Conservation (phyloP, 2,329 filamentous ascomycete genomes). For the Hawksworthiomyces lignivorus region DNA sequence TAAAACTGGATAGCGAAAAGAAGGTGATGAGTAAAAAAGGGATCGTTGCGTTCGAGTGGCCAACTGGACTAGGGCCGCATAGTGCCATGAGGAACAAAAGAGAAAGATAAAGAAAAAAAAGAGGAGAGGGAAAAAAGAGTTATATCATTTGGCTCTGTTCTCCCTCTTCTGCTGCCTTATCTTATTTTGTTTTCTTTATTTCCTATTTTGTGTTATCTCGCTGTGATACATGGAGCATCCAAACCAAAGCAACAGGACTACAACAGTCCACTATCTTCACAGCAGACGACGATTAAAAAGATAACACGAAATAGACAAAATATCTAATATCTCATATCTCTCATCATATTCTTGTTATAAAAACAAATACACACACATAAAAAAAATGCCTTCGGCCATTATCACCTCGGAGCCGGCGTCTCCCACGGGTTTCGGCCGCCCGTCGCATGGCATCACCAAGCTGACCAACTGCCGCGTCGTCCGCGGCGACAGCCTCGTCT, state of each 20-base stretch:
- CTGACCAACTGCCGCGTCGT: slow-evolving; percentile 82
- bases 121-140: not conserved
- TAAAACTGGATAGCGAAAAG: too few relatives aligned
- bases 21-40: too few relatives aligned
- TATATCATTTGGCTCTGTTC: slow-evolving; percentile 1
- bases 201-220: not conserved
- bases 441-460: slow-evolving; percentile 61
- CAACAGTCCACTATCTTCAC: not conserved
- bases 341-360: too few relatives aligned
- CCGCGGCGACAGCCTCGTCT: slow-evolving; percentile 57
- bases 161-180: not conserved
- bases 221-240: slow-evolving; percentile 6
- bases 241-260: slow-evolving; percentile 4
- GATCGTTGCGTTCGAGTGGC: too few relatives aligned
- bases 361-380: too few relatives aligned
- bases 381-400: slow-evolving; percentile 22
- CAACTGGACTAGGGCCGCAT: not conserved
- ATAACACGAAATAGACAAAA: not conserved
- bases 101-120: not conserved
- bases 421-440: slow-evolving; percentile 42
- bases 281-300: not conserved
- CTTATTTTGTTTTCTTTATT: slow-evolving; percentile 1
- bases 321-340: too few relatives aligned
- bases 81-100: not conserved
- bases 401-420: slow-evolving; percentile 22